These are phyloP conservation scores for Pleurotus platypus DNA, from an alignment of 768 basidiomycete genomes.

Conservation along the genomic window DNA sequence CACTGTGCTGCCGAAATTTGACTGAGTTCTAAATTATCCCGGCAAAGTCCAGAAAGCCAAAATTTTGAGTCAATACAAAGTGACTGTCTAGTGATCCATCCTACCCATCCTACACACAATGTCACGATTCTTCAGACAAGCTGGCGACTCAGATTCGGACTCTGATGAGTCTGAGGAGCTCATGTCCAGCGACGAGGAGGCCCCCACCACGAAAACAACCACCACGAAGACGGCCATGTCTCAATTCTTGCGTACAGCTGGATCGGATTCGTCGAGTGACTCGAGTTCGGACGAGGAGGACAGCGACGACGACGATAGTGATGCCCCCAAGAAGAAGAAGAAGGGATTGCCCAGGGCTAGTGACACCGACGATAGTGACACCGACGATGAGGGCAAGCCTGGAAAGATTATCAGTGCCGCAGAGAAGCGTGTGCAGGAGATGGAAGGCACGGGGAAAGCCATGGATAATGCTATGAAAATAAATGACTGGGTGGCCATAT, in stretches of 20 bases:
- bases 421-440: constrained; percentile 90
- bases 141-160: constrained; percentile 77
- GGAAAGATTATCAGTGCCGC: constrained; percentile 83
- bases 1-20: background rate
- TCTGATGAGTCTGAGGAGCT: constrained; percentile 74
- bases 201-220: constrained; percentile 39
- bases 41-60: background rate
- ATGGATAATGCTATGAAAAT: constrained; percentile 96
- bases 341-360: constrained; percentile 26
- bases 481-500: constrained; percentile 94
- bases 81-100: too few species aligned
- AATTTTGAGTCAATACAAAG: background rate
- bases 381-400: constrained; percentile 67
- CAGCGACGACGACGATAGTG: constrained; percentile 52
- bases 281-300: constrained; percentile 57
- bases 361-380: constrained; percentile 49
- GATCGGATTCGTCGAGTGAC: constrained; percentile 56
- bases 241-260: constrained; percentile 69
- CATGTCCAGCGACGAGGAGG: constrained; percentile 71
- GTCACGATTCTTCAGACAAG: constrained; percentile 90
- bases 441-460: constrained; percentile 85
- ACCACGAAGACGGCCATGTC: constrained; percentile 65
- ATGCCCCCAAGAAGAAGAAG: constrained; percentile 29
- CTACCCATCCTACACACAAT: constrained; percentile 30
- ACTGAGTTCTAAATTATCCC: background rate